Percentiles rank a stretch among this genome's conserved stretches.
phyloP scores from a whole-genome alignment of 179 eudicot species.

The Silene vulgaris region DNA sequence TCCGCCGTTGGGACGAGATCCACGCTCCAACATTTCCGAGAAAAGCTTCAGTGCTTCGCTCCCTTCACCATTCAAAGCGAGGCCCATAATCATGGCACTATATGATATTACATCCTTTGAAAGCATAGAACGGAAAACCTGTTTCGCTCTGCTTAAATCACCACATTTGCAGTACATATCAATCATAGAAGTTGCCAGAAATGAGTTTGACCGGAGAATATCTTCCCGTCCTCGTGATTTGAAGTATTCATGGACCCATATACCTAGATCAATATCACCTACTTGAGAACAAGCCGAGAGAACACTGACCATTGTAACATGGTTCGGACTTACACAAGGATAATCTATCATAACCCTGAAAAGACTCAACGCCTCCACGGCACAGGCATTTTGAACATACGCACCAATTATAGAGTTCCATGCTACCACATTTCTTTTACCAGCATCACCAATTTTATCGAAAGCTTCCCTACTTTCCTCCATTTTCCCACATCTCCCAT shows the following conservation, averaged over 20 bases:
- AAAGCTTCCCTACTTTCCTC: slow-evolving; percentile 56
- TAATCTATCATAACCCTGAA: slow-evolving; percentile 47
- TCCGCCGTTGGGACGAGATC: slow-evolving; percentile 45
- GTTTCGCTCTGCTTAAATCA: slow-evolving; percentile 43
- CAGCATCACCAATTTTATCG: slow-evolving; percentile 42
- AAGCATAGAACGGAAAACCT: slow-evolving; percentile 41
- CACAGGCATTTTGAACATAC: slow-evolving; percentile 59
- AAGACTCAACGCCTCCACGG: slow-evolving; percentile 50
- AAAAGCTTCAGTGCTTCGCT: slow-evolving; percentile 53
- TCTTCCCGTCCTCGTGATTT: slow-evolving; percentile 41
- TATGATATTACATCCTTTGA: slow-evolving; percentile 57
- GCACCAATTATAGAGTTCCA: slow-evolving; percentile 73
- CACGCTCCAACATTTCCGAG: slow-evolving; percentile 34
- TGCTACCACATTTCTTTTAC: slow-evolving; percentile 60
- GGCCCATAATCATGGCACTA: slow-evolving; percentile 88
- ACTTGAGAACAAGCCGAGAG: slow-evolving; percentile 81
- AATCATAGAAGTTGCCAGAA: slow-evolving; percentile 65
- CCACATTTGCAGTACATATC: slow-evolving; percentile 88
- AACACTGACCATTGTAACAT: slow-evolving; percentile 71
- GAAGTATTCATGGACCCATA: slow-evolving; percentile 56
- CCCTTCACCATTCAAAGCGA: slow-evolving; percentile 72
- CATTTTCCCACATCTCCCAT: slow-evolving; percentile 49
- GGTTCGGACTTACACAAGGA: slow-evolving; percentile 52
- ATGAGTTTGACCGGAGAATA: slow-evolving; percentile 38
- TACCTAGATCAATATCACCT: slow-evolving; percentile 67